Evolutionary conservation across 2,329 filamentous ascomycete species (phyloP).

Genomic region (Fusarium sp.): DNA sequence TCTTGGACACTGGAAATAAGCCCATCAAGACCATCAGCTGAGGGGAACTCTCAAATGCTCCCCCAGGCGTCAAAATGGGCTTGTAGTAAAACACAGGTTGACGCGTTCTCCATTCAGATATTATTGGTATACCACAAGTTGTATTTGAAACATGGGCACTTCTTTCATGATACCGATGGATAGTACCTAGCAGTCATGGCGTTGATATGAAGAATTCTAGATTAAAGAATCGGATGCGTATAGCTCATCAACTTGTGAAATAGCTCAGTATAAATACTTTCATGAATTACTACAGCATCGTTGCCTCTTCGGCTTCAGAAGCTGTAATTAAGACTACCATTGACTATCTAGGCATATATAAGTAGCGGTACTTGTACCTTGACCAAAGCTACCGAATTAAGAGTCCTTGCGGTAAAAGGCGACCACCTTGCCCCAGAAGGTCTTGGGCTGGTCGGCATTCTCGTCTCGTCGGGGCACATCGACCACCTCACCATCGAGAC

Average conservation of each 20-base stretch:
- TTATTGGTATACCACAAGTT: background rate
- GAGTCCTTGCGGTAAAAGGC: constrained; percentile 19
- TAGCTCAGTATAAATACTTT: background rate
- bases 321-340: background rate
- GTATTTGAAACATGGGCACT: background rate
- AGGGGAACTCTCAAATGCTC: background rate
- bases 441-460: constrained; percentile 1
- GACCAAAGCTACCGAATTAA: background rate
- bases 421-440: constrained; percentile 13
- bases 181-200: background rate
- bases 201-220: background rate
- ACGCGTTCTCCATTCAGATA: background rate
- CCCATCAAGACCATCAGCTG: background rate
- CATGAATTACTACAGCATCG: background rate
- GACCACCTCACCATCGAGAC: constrained; percentile 47
- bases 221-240: background rate
- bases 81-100: background rate
- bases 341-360: background rate
- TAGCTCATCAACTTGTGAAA: background rate
- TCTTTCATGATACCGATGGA: background rate
- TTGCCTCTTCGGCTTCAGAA: background rate
- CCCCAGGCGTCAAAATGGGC: background rate
- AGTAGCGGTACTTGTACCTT: background rate
- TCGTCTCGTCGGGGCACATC: constrained; percentile 34
- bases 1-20: background rate